Conservation (phyloP, 352 stramenopile genomes). For the Phytophthora podocarpi region DNA sequence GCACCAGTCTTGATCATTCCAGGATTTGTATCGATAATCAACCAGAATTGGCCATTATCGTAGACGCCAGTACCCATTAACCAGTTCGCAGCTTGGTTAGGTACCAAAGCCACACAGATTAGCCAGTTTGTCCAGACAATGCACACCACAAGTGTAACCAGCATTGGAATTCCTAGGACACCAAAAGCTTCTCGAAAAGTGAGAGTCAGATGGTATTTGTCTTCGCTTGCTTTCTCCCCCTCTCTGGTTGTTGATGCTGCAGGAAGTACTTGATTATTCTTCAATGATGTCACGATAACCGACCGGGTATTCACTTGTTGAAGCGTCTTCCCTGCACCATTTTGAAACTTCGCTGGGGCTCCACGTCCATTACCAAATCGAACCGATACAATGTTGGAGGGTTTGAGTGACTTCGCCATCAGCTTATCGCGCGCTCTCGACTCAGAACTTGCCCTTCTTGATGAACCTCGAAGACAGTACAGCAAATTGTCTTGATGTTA, state of each 20-base stretch:
- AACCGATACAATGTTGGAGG: not conserved
- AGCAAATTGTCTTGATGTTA: too few species aligned
- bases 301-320: not conserved
- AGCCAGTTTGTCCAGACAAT: constrained; percentile 28
- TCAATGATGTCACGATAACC: not conserved
- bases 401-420: constrained; percentile 3
- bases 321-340: not conserved
- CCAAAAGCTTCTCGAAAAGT: constrained; percentile 23
- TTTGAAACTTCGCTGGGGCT: not conserved
- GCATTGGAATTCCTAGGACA: constrained; percentile 10
- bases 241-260: not conserved
- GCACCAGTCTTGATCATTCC: constrained; percentile 8
- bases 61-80: constrained; percentile 30
- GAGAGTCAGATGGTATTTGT: not conserved
- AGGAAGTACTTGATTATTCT: constrained; percentile 12
- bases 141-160: constrained; percentile 17
- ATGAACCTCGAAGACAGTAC: too few species aligned
- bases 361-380: not conserved
- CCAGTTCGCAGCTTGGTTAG: constrained; percentile 27
- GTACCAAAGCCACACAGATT: constrained; percentile 14
- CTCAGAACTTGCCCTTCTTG: too few species aligned
- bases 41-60: constrained; percentile 30
- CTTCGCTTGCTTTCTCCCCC: not conserved
- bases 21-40: constrained; percentile 25
- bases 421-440: too few species aligned